Evolutionary conservation across 2,329 filamentous ascomycete genomes (phyloP).

Genomic region (Alternaria longipes): DNA sequence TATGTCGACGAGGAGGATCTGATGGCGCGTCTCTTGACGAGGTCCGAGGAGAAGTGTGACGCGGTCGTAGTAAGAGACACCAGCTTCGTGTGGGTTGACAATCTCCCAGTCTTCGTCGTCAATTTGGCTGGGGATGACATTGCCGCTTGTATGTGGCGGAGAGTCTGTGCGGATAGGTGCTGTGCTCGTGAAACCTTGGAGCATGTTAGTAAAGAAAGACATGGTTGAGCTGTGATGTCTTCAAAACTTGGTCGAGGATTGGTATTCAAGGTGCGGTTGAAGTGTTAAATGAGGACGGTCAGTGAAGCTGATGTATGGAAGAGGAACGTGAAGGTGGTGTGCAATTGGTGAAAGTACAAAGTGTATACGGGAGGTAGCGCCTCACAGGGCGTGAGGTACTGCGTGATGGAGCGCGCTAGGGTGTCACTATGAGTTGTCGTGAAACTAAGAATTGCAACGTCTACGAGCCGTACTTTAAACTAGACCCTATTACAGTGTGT

Average conservation of each 20-base stretch:
- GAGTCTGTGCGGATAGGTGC: neutral
- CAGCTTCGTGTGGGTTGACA: constrained; percentile 5
- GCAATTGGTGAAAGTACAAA: neutral
- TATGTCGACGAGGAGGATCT: constrained; percentile 10
- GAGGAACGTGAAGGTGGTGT: neutral
- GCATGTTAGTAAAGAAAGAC: neutral
- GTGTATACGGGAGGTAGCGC: neutral
- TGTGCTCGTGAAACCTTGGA: neutral
- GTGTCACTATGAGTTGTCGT: neutral
- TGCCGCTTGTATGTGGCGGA: neutral
- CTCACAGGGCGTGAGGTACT: neutral
- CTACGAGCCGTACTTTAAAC: neutral
- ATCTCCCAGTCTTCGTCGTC: constrained; percentile 5
- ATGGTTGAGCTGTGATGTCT: neutral
- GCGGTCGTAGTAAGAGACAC: constrained; percentile 3
- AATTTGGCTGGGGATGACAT: neutral
- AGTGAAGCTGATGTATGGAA: neutral
- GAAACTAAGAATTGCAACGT: constrained; percentile 4
- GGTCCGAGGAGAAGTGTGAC: constrained; percentile 11
- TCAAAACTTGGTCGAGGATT: neutral
- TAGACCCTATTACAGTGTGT: neutral
- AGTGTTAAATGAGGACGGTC: neutral
- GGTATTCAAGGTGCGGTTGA: neutral
- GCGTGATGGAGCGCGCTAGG: neutral
- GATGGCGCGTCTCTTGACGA: neutral